phyloP scores from a whole-genome alignment of 2,329 filamentous ascomycete species.

The Pseudophaeomoniella oleicola region DNA sequence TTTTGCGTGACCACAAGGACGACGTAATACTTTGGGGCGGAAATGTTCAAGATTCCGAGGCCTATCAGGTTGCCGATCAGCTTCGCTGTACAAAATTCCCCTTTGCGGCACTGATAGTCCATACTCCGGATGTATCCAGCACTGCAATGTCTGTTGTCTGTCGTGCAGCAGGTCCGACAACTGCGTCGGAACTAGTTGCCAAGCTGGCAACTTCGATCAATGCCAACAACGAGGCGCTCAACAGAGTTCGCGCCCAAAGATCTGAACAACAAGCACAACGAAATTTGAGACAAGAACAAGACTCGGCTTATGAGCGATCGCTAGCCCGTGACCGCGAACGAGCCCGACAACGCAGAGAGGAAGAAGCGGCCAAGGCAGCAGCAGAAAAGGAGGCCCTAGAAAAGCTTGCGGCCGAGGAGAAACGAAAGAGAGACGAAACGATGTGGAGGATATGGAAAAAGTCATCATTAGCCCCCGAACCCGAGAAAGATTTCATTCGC shows the following conservation, averaged over 20 bases:
- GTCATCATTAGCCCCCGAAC: slow-evolving; percentile 52
- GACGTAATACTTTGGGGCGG: slow-evolving; percentile 86
- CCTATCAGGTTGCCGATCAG: slow-evolving; percentile 80
- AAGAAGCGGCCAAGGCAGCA: slow-evolving; percentile 48
- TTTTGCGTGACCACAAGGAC: slow-evolving; percentile 59
- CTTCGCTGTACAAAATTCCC: slow-evolving; percentile 87
- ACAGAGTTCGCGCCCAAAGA: slow-evolving; percentile 58
- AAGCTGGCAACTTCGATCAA: slow-evolving; percentile 62
- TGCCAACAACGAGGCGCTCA: slow-evolving; percentile 62
- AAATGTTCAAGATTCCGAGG: slow-evolving; percentile 82
- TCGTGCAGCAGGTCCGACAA: slow-evolving; percentile 58
- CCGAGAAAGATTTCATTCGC: slow-evolving; percentile 60
- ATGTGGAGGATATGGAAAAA: slow-evolving; percentile 77
- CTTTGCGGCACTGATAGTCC: slow-evolving; percentile 71
- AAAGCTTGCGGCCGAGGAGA: slow-evolving; percentile 42
- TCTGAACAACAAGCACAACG: slow-evolving; percentile 70
- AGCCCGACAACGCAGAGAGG: slow-evolving; percentile 60
- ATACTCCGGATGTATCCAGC: slow-evolving; percentile 70
- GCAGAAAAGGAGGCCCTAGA: slow-evolving; percentile 53
- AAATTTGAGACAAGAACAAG: slow-evolving; percentile 71
- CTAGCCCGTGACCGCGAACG: slow-evolving; percentile 79
- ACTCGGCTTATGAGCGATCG: slow-evolving; percentile 84
- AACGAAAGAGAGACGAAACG: slow-evolving; percentile 36
- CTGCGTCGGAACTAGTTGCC: slow-evolving; percentile 55
- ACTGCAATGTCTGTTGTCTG: slow-evolving; percentile 85